Conservation (phyloP, 306 rosid genomes). For the Medicago lupulina region DNA sequence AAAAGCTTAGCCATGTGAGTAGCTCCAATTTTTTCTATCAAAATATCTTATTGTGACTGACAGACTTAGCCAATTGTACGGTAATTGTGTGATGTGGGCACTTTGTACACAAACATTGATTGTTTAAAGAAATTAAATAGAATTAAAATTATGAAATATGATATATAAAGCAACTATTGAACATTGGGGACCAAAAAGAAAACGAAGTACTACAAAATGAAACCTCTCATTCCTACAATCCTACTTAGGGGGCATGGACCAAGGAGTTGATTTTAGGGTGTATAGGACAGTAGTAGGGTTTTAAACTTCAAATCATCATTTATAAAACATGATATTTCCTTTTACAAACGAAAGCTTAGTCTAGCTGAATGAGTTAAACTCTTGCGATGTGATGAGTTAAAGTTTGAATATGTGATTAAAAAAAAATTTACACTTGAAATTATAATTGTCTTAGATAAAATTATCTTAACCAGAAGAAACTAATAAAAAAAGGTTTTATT, state of each 20-base stretch:
- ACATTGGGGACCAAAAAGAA: slow-evolving; percentile 45
- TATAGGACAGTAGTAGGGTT: slow-evolving; percentile 26
- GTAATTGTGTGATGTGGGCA: slow-evolving; percentile 32
- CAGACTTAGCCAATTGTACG: slow-evolving; percentile 22
- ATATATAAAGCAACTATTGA: not conserved
- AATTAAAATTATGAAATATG: not conserved
- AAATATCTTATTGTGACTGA: slow-evolving; percentile 12
- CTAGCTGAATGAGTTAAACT: no score
- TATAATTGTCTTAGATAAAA: no score
- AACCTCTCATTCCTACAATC: slow-evolving; percentile 3
- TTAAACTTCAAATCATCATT: slow-evolving; percentile 24
- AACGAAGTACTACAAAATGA: not conserved
- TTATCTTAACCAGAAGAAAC: no score
- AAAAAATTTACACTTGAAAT: no score
- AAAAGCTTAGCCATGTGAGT: slow-evolving; percentile 23
- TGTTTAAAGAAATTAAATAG: slow-evolving; percentile 5
- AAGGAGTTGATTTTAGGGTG: slow-evolving; percentile 9
- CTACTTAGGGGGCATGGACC: slow-evolving; percentile 19
- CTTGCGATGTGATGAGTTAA: no score
- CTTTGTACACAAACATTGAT: slow-evolving; percentile 25
- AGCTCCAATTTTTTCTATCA: slow-evolving; percentile 14
- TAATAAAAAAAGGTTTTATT: no score
- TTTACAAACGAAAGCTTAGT: no score
- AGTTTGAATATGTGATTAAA: no score
- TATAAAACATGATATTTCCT: not conserved